Evolutionary conservation across 2,329 filamentous ascomycete genomes (phyloP).

Genomic region (Chrysoporthe austroafricana): DNA sequence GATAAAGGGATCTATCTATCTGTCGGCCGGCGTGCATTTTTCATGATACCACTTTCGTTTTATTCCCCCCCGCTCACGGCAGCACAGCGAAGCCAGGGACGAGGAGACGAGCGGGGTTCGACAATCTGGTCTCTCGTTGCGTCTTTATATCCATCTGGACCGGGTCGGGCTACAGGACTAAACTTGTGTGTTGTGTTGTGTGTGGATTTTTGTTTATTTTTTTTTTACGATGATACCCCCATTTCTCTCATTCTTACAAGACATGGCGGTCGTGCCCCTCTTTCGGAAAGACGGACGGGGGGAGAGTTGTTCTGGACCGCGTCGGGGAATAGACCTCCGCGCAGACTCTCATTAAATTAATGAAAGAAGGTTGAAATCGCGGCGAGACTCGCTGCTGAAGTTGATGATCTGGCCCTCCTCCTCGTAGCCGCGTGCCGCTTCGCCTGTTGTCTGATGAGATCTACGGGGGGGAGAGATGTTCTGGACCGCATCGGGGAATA

Average conservation of each 20-base stretch:
- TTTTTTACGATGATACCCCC: conserved; percentile 11
- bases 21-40: conserved; percentile 16
- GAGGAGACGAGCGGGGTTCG: background rate
- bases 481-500: conserved; percentile 3
- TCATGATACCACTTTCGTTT: conserved; percentile 29
- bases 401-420: background rate
- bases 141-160: conserved; percentile 15
- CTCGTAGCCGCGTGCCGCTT: background rate
- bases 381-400: background rate
- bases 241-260: conserved; percentile 24
- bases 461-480: background rate
- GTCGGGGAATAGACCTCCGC: conserved; percentile 5
- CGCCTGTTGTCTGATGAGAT: background rate
- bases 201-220: background rate
- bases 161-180: conserved; percentile 11
- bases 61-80: background rate
- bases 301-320: background rate
- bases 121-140: conserved; percentile 7
- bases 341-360: conserved; percentile 14
- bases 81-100: background rate
- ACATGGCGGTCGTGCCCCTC: conserved; percentile 12
- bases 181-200: conserved; percentile 1
- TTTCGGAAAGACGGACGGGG: background rate
- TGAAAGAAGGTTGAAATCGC: background rate
- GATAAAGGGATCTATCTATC: conserved; percentile 1